A percentile compares a stretch with the other conserved stretches of the same genome.
phyloP scores from a whole-genome alignment of 2,329 filamentous ascomycete species.

The Byssochlamys sp. region DNA sequence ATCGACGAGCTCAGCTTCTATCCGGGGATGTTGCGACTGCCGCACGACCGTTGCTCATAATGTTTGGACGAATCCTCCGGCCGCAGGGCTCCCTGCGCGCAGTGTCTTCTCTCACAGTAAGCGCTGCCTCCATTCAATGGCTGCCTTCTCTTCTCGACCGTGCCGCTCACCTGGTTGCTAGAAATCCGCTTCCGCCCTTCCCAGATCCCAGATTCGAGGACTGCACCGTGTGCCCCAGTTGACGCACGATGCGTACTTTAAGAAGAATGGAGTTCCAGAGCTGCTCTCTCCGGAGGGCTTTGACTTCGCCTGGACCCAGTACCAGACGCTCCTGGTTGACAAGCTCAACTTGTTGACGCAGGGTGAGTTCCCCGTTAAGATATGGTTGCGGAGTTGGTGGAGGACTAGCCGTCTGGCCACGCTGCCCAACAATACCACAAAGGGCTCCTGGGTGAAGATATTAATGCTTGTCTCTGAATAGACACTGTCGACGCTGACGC shows the following conservation, averaged over 20 bases:
- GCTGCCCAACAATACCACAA: neutral
- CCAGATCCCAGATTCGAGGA: slow-evolving; percentile 27
- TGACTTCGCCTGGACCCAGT: slow-evolving; percentile 69
- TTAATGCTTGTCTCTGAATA: slow-evolving; percentile 22
- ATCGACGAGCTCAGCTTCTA: neutral
- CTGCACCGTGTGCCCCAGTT: slow-evolving; percentile 42
- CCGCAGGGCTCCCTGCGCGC: slow-evolving; percentile 37
- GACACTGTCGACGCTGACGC: slow-evolving; percentile 56
- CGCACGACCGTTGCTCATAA: slow-evolving; percentile 19
- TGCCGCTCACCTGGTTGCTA: slow-evolving; percentile 8
- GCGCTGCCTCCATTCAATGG: slow-evolving; percentile 8
- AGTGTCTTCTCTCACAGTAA: slow-evolving; percentile 22
- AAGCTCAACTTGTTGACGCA: slow-evolving; percentile 65
- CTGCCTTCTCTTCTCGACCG: slow-evolving; percentile 5
- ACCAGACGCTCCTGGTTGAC: slow-evolving; percentile 64
- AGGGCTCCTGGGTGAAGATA: neutral
- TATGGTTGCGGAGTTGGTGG: neutral
- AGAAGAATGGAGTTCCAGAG: slow-evolving; percentile 52
- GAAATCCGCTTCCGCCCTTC: slow-evolving; percentile 28
- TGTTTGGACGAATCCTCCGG: slow-evolving; percentile 35
- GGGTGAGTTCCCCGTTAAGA: slow-evolving; percentile 44
- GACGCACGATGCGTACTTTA: slow-evolving; percentile 37
- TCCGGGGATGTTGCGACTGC: slow-evolving; percentile 11
- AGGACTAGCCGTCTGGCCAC: neutral
- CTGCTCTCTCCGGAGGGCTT: slow-evolving; percentile 63